Evolutionary conservation across 2,329 filamentous ascomycete genomes (phyloP).

Genomic region (Colletotrichum sp.): DNA sequence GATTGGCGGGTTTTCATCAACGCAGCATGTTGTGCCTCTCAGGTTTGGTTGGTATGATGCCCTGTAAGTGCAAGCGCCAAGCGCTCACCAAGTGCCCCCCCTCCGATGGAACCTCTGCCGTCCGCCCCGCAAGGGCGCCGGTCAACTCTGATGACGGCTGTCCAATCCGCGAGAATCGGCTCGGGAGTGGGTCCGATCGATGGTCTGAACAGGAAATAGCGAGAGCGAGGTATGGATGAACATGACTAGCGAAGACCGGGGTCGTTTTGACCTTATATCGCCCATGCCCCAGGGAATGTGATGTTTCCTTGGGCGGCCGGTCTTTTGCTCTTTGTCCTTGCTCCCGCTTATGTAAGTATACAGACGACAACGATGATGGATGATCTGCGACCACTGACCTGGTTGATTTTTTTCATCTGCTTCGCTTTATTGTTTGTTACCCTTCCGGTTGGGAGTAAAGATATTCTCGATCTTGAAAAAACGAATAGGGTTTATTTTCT

Average conservation of each 20-base stretch:
- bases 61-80: not conserved
- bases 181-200: not conserved
- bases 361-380: not conserved
- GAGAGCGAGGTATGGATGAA: not conserved
- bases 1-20: not conserved
- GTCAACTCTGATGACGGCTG: not conserved
- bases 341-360: conserved; percentile 1
- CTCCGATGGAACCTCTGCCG: not conserved
- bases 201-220: not conserved
- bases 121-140: not conserved
- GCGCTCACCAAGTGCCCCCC: not conserved
- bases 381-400: not conserved
- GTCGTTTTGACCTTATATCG: conserved; percentile 1
- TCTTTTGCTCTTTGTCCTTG: not conserved
- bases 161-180: not conserved
- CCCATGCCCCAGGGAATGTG: not conserved
- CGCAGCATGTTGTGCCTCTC: not conserved
- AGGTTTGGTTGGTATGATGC: not conserved
- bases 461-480: not conserved
- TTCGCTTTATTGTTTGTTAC: not conserved
- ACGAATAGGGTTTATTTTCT: not conserved
- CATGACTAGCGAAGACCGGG: not conserved
- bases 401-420: not conserved
- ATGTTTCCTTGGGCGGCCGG: not conserved
- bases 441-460: not conserved